A percentile compares a stretch with the other conserved stretches of the same genome.
Conservation (phyloP, 768 basidiomycete genomes). For the Naganishia kalamii region DNA sequence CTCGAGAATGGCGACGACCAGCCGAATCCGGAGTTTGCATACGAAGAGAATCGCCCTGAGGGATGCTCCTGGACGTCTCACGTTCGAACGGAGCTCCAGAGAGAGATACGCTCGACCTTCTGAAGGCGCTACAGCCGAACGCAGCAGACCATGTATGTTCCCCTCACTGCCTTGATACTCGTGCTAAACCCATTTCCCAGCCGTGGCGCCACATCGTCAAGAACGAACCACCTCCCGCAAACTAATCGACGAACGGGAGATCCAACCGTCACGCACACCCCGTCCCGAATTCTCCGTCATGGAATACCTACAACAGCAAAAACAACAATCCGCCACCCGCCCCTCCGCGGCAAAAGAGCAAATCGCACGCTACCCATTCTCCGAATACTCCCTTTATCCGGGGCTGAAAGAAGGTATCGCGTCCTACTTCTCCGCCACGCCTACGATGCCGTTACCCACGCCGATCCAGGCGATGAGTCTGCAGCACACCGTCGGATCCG, state of each 20-base stretch:
- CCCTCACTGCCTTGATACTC: too few species aligned
- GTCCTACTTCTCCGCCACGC: background rate
- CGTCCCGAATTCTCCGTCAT: slow-evolving; percentile 3
- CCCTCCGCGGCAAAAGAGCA: background rate
- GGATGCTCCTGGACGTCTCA: background rate
- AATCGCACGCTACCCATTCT: slow-evolving; percentile 11
- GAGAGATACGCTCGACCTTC: background rate
- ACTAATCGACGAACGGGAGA: slow-evolving; percentile 5
- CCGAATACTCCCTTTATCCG: slow-evolving; percentile 23
- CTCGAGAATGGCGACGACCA: background rate
- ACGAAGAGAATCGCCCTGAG: background rate
- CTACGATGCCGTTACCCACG: slow-evolving; percentile 12
- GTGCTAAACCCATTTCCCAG: background rate
- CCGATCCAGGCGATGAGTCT: slow-evolving; percentile 59
- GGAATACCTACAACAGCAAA: slow-evolving; percentile 7
- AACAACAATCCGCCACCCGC: background rate
- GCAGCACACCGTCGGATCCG: slow-evolving; percentile 55
- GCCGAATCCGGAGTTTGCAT: background rate
- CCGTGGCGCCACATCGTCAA: background rate
- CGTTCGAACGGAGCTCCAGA: background rate
- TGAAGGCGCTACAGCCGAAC: background rate
- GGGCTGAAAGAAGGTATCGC: slow-evolving; percentile 18
- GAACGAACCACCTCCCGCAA: slow-evolving; percentile 4
- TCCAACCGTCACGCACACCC: background rate
- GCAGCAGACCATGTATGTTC: background rate